Percentiles rank a stretch among this genome's conserved stretches.
Evolutionary conservation across 2,329 filamentous ascomycete species (phyloP).

Genomic region (Fusarium algeriense): DNA sequence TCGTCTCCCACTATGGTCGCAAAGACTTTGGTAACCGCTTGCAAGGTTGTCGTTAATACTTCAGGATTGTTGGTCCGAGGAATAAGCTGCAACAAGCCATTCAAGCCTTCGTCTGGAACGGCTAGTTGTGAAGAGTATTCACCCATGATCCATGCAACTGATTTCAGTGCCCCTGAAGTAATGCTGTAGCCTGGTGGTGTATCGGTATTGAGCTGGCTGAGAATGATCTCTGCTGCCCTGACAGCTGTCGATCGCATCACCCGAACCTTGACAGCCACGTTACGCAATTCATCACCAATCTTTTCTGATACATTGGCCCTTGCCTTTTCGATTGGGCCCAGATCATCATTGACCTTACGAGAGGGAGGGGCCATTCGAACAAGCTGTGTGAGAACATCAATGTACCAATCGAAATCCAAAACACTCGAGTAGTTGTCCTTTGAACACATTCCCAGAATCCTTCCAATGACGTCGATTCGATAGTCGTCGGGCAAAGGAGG

Average conservation of each 20-base stretch:
- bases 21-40: constrained; percentile 89
- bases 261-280: constrained; percentile 90
- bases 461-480: constrained; percentile 81
- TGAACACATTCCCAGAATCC: constrained; percentile 90
- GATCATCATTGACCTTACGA: constrained; percentile 55
- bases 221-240: constrained; percentile 82
- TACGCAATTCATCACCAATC: constrained; percentile 88
- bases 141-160: constrained; percentile 86
- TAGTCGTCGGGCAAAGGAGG: constrained; percentile 87
- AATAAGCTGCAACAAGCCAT: constrained; percentile 77
- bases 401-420: constrained; percentile 96
- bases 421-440: constrained; percentile 88
- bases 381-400: constrained; percentile 88
- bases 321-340: constrained; percentile 48
- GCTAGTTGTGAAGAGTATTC: constrained; percentile 84
- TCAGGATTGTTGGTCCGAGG: constrained; percentile 69
- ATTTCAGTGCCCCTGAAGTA: constrained; percentile 76
- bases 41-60: constrained; percentile 82
- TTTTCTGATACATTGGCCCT: constrained; percentile 69
- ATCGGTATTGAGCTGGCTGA: constrained; percentile 68
- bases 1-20: constrained; percentile 76
- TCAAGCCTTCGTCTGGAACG: constrained; percentile 78
- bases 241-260: constrained; percentile 85
- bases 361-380: constrained; percentile 76
- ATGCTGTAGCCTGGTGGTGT: constrained; percentile 67